Base-by-base conservation (phyloP, 2,329 filamentous ascomycete genomes). In the Biscogniauxia marginata region DNA sequence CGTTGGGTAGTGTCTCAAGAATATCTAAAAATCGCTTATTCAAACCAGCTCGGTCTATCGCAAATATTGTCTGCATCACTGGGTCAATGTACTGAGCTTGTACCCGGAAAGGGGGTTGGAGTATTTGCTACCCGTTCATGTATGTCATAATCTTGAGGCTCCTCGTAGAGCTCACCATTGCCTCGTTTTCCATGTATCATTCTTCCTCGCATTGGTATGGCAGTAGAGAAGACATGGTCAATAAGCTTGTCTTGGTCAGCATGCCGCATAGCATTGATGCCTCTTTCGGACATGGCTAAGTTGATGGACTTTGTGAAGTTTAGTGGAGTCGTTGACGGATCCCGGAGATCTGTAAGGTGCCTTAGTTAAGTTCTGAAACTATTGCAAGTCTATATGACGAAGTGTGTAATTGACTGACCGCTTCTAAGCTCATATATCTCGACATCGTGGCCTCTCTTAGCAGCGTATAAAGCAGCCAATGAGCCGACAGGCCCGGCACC, bases 271-370 rank as follows among this genome's bases (percentile, higher is more conserved):
- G 93, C 90, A 72, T 95, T 90, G 71, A 98, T 93, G 25, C 95
- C 95, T 56, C 95, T 86, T 71, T 98, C 93, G 0, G 95, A 98
- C 0, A 99, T 80, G 20, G 95, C 93, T 54, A 99, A 77, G 70
- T 99, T 99, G 78, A 99, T 99, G n/a, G 95, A 98, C 73, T 92
- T 96, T 58, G 93, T 96, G 70, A 97, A 97, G 74, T 97, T 97
- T 59, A 98, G 80, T 3, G 93, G 93, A 24, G 87, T 86, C 0
- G 90, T 96, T 2, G 85, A 83, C 2, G 89, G 87, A 71, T 96
- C 87, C 44, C 95, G 87, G 49, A 98, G 86, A 77, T 99, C 95
- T 98, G 56, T 46, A 20, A 30, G 55, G 44, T 39, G 13, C n/a
- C 6, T 39, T 39, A 16, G 11, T 39, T 39, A n/a, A 16, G 3